Evolutionary conservation across 306 rosid species (phyloP).

Genomic region (Comarum palustre): DNA sequence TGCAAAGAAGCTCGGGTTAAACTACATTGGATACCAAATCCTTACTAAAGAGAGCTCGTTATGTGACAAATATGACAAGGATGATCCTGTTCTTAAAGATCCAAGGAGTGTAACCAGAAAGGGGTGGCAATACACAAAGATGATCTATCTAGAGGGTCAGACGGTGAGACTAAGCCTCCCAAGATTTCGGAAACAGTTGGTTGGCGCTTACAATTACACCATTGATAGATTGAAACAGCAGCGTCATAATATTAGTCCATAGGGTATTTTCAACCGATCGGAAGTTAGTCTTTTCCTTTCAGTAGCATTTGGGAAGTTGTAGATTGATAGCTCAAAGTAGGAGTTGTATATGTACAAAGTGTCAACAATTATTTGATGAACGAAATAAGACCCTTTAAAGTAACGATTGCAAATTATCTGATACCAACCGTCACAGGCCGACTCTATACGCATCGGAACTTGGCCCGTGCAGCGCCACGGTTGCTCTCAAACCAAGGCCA

Average conservation of each 20-base stretch:
- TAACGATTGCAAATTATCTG: too few relatives aligned
- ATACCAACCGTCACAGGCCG: too few relatives aligned
- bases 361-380: too few relatives aligned
- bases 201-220: background rate
- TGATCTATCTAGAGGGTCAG: conserved; percentile 14
- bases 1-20: conserved; percentile 12
- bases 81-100: conserved; percentile 1
- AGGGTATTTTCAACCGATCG: background rate
- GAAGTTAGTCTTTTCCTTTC: too few relatives aligned
- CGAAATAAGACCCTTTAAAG: too few relatives aligned
- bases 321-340: background rate
- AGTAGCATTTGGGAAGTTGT: background rate
- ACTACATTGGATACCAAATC: conserved; percentile 20
- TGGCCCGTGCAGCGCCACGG: too few relatives aligned
- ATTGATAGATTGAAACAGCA: background rate
- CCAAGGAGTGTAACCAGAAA: conserved; percentile 7
- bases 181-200: conserved; percentile 12
- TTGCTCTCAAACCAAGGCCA: too few relatives aligned
- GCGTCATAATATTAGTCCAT: background rate
- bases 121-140: conserved; percentile 6
- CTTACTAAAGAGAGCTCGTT: conserved; percentile 10
- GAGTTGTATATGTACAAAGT: too few relatives aligned
- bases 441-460: too few relatives aligned
- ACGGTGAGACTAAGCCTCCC: conserved; percentile 10
- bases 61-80: background rate